Evolutionary conservation across 2,329 filamentous ascomycete species (phyloP), one percentile per base, ranked within the genome.

Genomic region (Seiridium unicorne): DNA sequence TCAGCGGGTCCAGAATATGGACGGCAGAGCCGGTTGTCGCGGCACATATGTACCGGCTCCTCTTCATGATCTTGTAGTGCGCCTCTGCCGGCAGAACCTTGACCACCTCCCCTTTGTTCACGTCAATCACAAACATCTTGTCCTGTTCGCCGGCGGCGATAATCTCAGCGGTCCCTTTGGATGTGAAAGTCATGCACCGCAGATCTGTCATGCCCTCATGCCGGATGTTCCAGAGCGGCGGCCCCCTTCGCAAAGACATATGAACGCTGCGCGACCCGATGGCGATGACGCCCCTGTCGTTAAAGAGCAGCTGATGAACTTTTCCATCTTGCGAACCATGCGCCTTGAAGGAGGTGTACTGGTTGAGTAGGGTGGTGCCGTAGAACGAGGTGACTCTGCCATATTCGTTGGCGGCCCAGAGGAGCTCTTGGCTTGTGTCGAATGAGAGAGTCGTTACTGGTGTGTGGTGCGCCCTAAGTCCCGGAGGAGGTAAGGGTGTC

Each of bases 171-270:
- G 90, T 91, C 7, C 90, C 90, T 70, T 93, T 93, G 35, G 91
- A 93, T 1, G 92, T 96, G 72, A 96, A 97, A 73, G 90, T 94
- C 93, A 98, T 98, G 75, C 95, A 98, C 67, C 88, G 87, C 64
- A 99, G 79, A 70, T 97, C 92, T 64, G 84, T 87, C 89, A 98
- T 96, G 59, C 90, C 89, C 35, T 87, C 80, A 69, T 87, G 83
- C 64, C 89, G 85, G 62, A 97, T 82, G 75, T 97, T 93, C 93
- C 95, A 98, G 79, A 95, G 83, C 57, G 93, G 88, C 60, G 91
- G 78, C 2, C 95, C 95, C 63, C 91, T 86, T 58, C 95, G 86
- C 62, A 86, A 83, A n/a, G 93, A 88, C 82, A 97, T 92, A 76
- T 99, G 95, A 10, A 98, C 83, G 73, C 93, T 92, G 64, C 87